Evolutionary conservation across 2,329 filamentous ascomycete species (phyloP).

Genomic region (Colletotrichum incanum): DNA sequence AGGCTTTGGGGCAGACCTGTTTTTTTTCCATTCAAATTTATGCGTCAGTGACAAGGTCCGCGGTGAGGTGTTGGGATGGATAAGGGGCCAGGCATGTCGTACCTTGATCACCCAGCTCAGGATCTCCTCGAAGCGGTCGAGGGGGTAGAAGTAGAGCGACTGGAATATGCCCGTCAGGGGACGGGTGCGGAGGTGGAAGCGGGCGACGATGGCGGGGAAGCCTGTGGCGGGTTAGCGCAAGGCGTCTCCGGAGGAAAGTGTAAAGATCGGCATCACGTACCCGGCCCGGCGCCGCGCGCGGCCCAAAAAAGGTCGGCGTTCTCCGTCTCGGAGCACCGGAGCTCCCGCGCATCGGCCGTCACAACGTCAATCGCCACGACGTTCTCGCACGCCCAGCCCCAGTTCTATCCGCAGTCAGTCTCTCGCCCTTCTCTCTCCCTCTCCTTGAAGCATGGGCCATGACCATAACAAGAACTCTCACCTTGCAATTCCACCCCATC

Average conservation of each 20-base stretch:
- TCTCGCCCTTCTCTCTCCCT: neutral
- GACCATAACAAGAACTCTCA: constrained; percentile 39
- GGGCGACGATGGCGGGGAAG: constrained; percentile 68
- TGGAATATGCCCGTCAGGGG: constrained; percentile 53
- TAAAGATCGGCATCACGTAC: constrained; percentile 44
- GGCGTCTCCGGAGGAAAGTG: neutral
- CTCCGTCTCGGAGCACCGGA: constrained; percentile 60
- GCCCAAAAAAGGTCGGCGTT: constrained; percentile 73
- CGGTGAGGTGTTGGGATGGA: neutral
- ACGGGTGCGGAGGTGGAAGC: constrained; percentile 63
- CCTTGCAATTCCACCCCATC: constrained; percentile 72
- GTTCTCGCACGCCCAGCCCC: constrained; percentile 71
- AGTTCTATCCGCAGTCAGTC: constrained; percentile 56
- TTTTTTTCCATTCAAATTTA: neutral
- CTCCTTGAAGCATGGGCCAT: too few relatives aligned
- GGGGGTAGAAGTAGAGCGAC: constrained; percentile 62
- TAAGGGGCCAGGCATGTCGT: constrained; percentile 35
- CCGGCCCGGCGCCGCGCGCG: constrained; percentile 66
- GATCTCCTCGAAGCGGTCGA: constrained; percentile 60
- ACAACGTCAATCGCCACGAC: constrained; percentile 63
- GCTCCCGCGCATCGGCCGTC: constrained; percentile 59
- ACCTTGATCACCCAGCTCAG: constrained; percentile 64
- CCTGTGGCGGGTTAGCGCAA: constrained; percentile 48
- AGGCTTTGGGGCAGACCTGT: constrained; percentile 51
- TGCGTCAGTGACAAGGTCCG: constrained; percentile 8